A percentile compares a stretch with the other conserved stretches of the same genome.
These are phyloP conservation scores for Annona cherimola DNA, from an alignment of 164 flowering plant genomes.

Conservation along the genomic window DNA sequence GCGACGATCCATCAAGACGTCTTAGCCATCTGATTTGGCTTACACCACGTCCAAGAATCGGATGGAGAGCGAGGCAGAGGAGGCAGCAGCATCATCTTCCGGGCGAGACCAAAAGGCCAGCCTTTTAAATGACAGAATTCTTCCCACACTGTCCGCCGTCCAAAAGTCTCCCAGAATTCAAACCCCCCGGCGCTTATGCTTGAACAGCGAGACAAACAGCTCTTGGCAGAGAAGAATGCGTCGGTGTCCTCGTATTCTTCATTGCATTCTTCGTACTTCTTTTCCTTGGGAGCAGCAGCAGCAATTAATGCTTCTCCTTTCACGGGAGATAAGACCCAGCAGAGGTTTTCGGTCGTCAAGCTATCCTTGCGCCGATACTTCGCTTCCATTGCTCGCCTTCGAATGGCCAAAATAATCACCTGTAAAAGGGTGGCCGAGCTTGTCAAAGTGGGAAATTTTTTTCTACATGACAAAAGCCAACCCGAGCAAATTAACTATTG, in stretches of 20 bases:
- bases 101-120: conserved; percentile 86
- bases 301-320: conserved; percentile 28
- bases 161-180: conserved; percentile 22
- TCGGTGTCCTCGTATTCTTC: conserved; percentile 19
- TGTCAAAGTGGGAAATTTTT: too few species aligned
- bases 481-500: too few species aligned
- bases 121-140: conserved; percentile 67
- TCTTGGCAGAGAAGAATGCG: conserved; percentile 34
- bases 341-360: conserved; percentile 28
- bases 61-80: conserved; percentile 83
- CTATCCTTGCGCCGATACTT: conserved; percentile 39
- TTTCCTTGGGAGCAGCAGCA: conserved; percentile 13
- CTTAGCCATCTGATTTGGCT: conserved; percentile 19
- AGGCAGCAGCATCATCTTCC: conserved; percentile 64
- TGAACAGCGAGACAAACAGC: conserved; percentile 32
- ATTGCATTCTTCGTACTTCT: neutral
- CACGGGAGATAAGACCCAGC: conserved; percentile 40
- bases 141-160: conserved; percentile 36
- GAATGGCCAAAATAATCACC: conserved; percentile 51
- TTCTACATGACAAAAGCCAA: too few species aligned
- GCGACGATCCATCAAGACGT: neutral
- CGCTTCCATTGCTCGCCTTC: conserved; percentile 54
- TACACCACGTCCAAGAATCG: conserved; percentile 82
- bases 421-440: conserved; percentile 7
- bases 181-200: conserved; percentile 33